Evolutionary conservation across 192 early-diverging fungal species (phyloP).

Genomic region (Umbelopsis sp.): DNA sequence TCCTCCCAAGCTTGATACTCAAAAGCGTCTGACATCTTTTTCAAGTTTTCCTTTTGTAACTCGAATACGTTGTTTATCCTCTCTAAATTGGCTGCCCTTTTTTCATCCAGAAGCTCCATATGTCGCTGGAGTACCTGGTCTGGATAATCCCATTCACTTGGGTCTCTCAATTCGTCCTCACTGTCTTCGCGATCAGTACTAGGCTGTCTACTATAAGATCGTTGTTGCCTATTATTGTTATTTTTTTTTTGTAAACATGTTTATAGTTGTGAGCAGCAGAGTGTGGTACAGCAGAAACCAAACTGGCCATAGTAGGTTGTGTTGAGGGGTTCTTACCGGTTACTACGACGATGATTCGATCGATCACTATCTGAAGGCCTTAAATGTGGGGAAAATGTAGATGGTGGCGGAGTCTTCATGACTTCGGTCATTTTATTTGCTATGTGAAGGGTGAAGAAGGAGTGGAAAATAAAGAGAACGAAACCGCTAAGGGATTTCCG

Average conservation of each 20-base stretch:
- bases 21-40: neutral
- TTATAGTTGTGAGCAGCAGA: neutral
- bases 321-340: neutral
- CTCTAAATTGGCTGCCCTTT: slow-evolving; percentile 1
- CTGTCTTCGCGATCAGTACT: slow-evolving; percentile 11
- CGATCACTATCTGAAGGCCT: neutral
- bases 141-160: slow-evolving; percentile 13
- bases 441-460: slow-evolving; percentile 1
- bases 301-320: too few relatives aligned
- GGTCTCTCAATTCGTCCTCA: slow-evolving; percentile 6
- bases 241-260: neutral
- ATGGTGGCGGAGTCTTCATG: slow-evolving; percentile 11
- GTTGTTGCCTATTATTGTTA: neutral
- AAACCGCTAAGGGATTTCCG: neutral
- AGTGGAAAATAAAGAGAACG: slow-evolving; percentile 18
- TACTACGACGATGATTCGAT: slow-evolving; percentile 5
- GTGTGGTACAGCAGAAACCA: neutral
- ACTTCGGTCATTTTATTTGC: slow-evolving; percentile 18
- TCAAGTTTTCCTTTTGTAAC: slow-evolving; percentile 9
- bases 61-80: slow-evolving; percentile 2
- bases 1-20: slow-evolving; percentile 9
- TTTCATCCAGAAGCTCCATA: slow-evolving; percentile 12
- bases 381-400: slow-evolving; percentile 11
- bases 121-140: neutral
- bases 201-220: neutral